These are phyloP conservation scores for Halophytophthora polymorphica DNA, from an alignment of 352 stramenopile species.

Conservation along the genomic window DNA sequence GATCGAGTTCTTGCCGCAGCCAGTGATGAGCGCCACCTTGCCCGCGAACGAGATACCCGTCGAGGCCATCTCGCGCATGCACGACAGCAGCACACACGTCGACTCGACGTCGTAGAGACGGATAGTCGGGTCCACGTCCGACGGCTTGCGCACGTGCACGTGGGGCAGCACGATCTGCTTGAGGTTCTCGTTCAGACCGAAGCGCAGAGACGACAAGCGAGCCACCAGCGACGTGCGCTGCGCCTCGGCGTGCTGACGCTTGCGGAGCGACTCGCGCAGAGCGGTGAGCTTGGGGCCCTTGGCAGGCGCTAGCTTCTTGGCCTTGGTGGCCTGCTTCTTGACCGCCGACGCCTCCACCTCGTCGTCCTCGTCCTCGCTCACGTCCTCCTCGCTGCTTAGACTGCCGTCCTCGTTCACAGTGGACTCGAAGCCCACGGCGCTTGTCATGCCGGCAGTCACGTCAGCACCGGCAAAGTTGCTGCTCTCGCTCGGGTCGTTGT, in stretches of 20 bases:
- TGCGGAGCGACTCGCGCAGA: conserved; percentile 53
- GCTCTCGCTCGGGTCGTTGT: conserved; percentile 29
- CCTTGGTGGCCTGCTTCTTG: conserved; percentile 9
- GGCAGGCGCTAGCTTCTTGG: conserved; percentile 29
- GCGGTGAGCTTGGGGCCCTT: conserved; percentile 58
- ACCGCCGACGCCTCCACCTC: conserved; percentile 15
- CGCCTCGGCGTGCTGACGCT: conserved; percentile 27
- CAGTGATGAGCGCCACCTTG: conserved; percentile 85
- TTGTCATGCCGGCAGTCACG: conserved; percentile 29
- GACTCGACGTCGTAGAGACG: conserved; percentile 80
- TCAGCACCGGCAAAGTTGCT: conserved; percentile 20
- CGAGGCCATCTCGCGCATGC: conserved; percentile 84
- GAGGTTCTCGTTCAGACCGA: conserved; percentile 55
- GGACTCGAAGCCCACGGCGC: conserved; percentile 56
- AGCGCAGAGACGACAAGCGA: conserved; percentile 45
- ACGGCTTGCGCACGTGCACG: conserved; percentile 75
- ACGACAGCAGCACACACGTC: conserved; percentile 72
- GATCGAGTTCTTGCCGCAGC: conserved; percentile 84
- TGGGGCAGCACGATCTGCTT: conserved; percentile 69
- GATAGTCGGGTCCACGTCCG: conserved; percentile 72
- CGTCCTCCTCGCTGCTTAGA: conserved; percentile 38
- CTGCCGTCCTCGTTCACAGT: conserved; percentile 48
- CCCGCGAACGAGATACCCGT: conserved; percentile 80
- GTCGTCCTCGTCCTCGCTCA: conserved; percentile 44
- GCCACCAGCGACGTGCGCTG: conserved; percentile 34